Evolutionary conservation across 1,284 basidiomycete species (phyloP).

Genomic region (Trichosporon coremiiforme): DNA sequence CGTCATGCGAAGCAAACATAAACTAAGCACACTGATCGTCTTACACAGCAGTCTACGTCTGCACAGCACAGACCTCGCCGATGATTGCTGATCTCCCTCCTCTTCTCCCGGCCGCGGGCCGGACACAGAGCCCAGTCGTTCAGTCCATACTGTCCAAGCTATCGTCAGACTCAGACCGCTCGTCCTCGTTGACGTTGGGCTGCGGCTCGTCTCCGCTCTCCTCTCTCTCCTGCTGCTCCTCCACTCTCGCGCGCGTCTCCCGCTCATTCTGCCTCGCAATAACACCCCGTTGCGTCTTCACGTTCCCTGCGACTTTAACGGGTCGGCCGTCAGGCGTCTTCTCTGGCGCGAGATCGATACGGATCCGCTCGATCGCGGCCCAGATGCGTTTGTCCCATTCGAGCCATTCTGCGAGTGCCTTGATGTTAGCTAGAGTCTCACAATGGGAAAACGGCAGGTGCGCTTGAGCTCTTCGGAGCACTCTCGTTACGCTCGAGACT

Average conservation of each 20-base stretch:
- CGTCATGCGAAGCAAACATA: no score
- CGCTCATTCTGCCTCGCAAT: not conserved
- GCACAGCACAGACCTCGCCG: no score
- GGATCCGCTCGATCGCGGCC: slow-evolving; percentile 9
- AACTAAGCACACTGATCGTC: no score
- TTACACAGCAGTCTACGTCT: no score
- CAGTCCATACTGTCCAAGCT: slow-evolving; percentile 3
- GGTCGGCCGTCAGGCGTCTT: not conserved
- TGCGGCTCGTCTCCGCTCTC: not conserved
- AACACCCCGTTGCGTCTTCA: not conserved
- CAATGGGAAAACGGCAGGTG: no score
- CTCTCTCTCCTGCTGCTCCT: not conserved
- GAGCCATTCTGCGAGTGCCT: slow-evolving; percentile 38
- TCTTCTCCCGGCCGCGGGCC: no score
- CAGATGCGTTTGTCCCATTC: slow-evolving; percentile 32
- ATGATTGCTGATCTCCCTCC: no score
- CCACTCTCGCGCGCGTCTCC: not conserved
- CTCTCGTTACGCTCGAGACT: no score
- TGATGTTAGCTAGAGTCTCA: not conserved
- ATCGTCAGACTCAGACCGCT: not conserved
- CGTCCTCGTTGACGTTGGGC: not conserved
- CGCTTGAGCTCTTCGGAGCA: no score
- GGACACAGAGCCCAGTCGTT: no score
- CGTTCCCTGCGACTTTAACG: not conserved
- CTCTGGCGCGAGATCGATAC: not conserved